These are phyloP conservation scores for Jatropha multifida DNA, from an alignment of 441 rosid genomes.

Conservation along the genomic window DNA sequence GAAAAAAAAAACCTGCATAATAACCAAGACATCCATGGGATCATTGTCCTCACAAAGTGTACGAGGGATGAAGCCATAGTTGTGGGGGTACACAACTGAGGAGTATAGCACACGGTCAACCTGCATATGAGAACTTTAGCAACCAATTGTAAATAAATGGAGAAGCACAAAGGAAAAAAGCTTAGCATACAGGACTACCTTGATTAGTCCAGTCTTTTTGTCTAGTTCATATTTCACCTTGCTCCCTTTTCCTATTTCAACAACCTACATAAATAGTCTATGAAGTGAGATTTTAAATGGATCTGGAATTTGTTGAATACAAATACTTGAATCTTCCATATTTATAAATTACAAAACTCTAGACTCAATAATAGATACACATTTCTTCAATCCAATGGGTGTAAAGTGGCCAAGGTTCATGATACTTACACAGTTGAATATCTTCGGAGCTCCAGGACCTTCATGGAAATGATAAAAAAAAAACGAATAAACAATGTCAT, in stretches of 20 bases:
- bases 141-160: slow-evolving; percentile 13
- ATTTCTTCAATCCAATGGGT: background rate
- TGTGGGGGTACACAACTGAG: slow-evolving; percentile 98
- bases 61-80: slow-evolving; percentile 96
- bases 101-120: slow-evolving; percentile 98
- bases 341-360: no score
- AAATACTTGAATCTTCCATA: no score
- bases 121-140: slow-evolving; percentile 37
- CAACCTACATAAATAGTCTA: slow-evolving; percentile 48
- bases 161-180: slow-evolving; percentile 7
- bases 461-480: slow-evolving; percentile 11
- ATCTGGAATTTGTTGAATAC: background rate
- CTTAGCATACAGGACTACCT: slow-evolving; percentile 40
- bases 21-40: slow-evolving; percentile 83
- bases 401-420: slow-evolving; percentile 5
- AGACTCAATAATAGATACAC: background rate
- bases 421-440: slow-evolving; percentile 81
- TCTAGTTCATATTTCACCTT: slow-evolving; percentile 98
- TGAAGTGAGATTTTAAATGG: slow-evolving; percentile 4
- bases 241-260: slow-evolving; percentile 92
- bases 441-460: slow-evolving; percentile 94
- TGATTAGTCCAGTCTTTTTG: slow-evolving; percentile 82
- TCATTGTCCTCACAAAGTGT: slow-evolving; percentile 97
- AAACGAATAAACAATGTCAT: background rate
- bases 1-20: slow-evolving; percentile 74